Evolutionary conservation across 495 filamentous ascomycete species (phyloP), one percentile per base, ranked within the genome.

Genomic region (Recurvomyces mirabilis): DNA sequence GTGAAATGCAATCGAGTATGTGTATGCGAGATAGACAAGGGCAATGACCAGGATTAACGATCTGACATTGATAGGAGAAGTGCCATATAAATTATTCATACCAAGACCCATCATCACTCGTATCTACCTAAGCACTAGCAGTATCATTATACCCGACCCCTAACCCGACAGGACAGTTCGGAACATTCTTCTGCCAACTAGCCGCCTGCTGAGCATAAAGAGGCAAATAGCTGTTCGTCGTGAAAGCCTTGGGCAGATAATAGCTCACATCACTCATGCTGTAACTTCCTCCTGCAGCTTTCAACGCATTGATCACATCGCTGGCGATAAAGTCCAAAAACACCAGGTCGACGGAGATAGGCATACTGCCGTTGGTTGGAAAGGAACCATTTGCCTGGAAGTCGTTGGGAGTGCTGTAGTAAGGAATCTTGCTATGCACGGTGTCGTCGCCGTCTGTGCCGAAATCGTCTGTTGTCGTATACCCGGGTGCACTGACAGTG

Each of bases 211-310:
- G 61, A 22, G 70, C 65, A 58, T 73, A 73, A 19, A 51, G 58
- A 1, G 68, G 67, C 45, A 73, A 52, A 43, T 72, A 72, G 32
- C 60, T 67, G 43, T 69, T 68, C 20, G 67, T 68, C 6, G 63
- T 68, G 42, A 71, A 70, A 17, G 53, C 55, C 11, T 49, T 51
- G 14, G 56, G 53, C 18, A 74, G 38, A 43, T 72, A 74, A 30
- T 65, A 64, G 23, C 34, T 44, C 20, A 70, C 63, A 51, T 67
- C 59, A 10, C 28, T 36, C 19, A 48, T 41, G 14, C 57, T 65
- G 44, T 68, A 71, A 19, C 58, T 61, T 0, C 46, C 58, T 5
- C 69, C 68, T 11, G 66, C 46, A 19, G 51, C 52, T n/a, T 55
- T 54, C 43, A 72, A 51, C n/a, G 65, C 59, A 12, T 43, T 53